A percentile compares a stretch with the other conserved stretches of the same genome.
Evolutionary conservation across 495 filamentous ascomycete species (phyloP).

Genomic region (Cercophora sp.): DNA sequence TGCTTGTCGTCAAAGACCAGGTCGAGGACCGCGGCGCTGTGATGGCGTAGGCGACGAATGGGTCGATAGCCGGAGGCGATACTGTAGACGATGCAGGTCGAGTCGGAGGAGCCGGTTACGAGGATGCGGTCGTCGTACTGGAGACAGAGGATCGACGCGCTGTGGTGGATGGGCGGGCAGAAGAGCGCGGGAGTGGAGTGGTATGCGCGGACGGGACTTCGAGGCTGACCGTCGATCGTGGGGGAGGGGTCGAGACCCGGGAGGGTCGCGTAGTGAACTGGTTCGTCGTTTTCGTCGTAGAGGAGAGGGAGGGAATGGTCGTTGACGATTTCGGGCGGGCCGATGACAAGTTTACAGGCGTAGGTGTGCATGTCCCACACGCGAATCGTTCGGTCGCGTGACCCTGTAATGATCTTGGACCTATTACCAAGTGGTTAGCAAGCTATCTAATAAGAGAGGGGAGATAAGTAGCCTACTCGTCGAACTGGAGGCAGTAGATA

Average conservation of each 20-base stretch:
- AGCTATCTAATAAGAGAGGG: not conserved
- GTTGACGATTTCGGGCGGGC: slow-evolving; percentile 47
- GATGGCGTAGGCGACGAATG: slow-evolving; percentile 66
- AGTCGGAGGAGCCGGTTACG: slow-evolving; percentile 91
- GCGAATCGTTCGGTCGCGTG: slow-evolving; percentile 88
- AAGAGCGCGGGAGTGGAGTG: slow-evolving; percentile 45
- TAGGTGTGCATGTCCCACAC: slow-evolving; percentile 91
- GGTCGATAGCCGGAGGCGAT: slow-evolving; percentile 72
- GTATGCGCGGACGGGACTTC: slow-evolving; percentile 26
- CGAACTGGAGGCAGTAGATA: slow-evolving; percentile 96
- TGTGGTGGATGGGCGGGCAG: slow-evolving; percentile 59
- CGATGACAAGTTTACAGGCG: slow-evolving; percentile 77
- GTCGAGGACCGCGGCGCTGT: slow-evolving; percentile 86
- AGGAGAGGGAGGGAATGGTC: slow-evolving; percentile 34
- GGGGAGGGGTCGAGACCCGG: slow-evolving; percentile 31
- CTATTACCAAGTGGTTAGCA: slow-evolving; percentile 42
- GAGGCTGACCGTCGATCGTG: slow-evolving; percentile 12
- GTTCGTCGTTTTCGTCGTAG: slow-evolving; percentile 38
- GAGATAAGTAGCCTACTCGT: slow-evolving; percentile 55
- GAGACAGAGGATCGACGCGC: slow-evolving; percentile 87
- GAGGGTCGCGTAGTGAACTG: slow-evolving; percentile 44
- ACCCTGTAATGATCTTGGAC: slow-evolving; percentile 93
- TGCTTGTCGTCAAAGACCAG: slow-evolving; percentile 85
- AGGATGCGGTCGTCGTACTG: slow-evolving; percentile 90
- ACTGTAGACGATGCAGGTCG: slow-evolving; percentile 87